Evolutionary conservation across 2,329 filamentous ascomycete genomes (phyloP).

Genomic region (Passalora sequoiae): DNA sequence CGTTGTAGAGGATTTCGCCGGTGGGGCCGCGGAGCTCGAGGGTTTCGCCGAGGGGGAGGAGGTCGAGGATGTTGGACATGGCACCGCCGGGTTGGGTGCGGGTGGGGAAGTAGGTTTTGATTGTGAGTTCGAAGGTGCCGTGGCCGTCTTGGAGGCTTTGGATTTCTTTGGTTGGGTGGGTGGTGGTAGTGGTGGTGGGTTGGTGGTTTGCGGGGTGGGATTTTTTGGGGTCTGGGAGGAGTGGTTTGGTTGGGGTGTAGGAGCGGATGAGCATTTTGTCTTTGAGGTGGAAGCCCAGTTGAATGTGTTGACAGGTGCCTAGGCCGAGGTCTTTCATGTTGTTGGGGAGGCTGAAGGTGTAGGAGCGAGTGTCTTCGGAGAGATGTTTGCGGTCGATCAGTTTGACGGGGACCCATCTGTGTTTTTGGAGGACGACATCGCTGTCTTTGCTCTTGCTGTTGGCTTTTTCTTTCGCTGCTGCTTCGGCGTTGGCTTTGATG

Average conservation of each 20-base stretch:
- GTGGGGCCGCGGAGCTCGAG: constrained; percentile 50
- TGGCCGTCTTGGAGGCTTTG: constrained; percentile 25
- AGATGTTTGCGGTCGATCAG: constrained; percentile 37
- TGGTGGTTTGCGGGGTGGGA: not conserved
- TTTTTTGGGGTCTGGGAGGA: constrained; percentile 30
- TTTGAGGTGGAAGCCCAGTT: constrained; percentile 50
- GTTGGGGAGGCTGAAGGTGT: constrained; percentile 45
- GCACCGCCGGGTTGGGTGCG: constrained; percentile 49
- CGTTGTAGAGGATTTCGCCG: constrained; percentile 48
- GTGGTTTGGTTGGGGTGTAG: constrained; percentile 47
- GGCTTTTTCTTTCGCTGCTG: constrained; percentile 37
- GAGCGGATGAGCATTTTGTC: constrained; percentile 49
- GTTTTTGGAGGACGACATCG: constrained; percentile 39
- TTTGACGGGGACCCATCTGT: constrained; percentile 46
- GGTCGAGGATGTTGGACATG: constrained; percentile 51
- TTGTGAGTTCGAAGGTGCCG: constrained; percentile 46
- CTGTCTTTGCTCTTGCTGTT: constrained; percentile 25
- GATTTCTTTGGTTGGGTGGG: constrained; percentile 3
- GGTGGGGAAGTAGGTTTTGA: constrained; percentile 51
- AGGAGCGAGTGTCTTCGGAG: constrained; percentile 43
- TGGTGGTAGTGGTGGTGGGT: not conserved
- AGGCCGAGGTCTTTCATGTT: constrained; percentile 43
- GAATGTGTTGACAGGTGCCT: constrained; percentile 50
- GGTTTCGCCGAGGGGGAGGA: constrained; percentile 45
- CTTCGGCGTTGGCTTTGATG: constrained; percentile 44